Evolutionary conservation across 2,329 filamentous ascomycete species (phyloP), one percentile per base, ranked within the genome.

Genomic region (Epichloe scottii): DNA sequence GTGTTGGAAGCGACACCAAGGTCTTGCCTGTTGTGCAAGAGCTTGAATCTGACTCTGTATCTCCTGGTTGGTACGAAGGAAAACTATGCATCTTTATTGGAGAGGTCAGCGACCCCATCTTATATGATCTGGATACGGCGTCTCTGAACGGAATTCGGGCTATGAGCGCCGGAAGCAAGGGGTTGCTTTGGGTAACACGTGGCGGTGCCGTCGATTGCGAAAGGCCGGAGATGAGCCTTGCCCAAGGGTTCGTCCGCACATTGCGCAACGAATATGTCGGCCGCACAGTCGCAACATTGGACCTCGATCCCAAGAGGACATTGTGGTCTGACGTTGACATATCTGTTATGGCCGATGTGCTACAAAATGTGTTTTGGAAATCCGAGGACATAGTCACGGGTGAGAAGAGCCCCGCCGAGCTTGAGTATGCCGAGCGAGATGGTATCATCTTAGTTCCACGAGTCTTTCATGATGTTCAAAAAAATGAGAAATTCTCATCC

Each of bases 21-120:
- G 21, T n/a, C 14, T 23, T 34, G 23, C 26, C 43, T 8, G 30
- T 17, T 5, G 43, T 33, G 5, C 26, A 45, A 34, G 43, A 45
- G 23, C 43, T 33, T 6, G 41, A 43, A 15, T 43, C 17, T 14
- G 15, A 15, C 17, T 11, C 21, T n/a, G 21, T 19, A 14, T 10
- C 41, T 17, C 15, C 41, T 23, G 17, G 19, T 19, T 26, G 41
- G 21, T 43, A 23, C 15, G 5, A 15, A 8, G 43, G 21, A 2
- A 51, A 51, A 40, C 15, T 49, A 8, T 51, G 49, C 37, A 17
- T 53, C 5, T 53, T 53, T 17, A 15, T 53, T 4, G 52, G 52
- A 15, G 56, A 57, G 46, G 46, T 57, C 6, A 51, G 51, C 2
- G 40, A 50, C 1, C 46, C 41, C 11, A 37, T 39, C n/a, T 26